phyloP scores from a whole-genome alignment of 148 eudicot genomes.

The Rhododendron henanense region DNA sequence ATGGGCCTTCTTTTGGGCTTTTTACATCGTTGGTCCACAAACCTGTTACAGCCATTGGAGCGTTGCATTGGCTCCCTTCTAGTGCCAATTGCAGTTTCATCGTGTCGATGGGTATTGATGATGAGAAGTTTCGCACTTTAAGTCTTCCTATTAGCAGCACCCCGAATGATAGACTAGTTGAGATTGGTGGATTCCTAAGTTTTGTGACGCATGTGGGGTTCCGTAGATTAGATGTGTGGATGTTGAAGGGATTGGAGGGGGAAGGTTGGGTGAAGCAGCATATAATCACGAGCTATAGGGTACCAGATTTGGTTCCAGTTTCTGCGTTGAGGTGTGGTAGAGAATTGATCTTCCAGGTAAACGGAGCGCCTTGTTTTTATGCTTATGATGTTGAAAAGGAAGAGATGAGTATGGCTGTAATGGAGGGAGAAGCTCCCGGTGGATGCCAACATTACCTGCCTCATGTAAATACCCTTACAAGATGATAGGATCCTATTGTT shows the following conservation, averaged over 20 bases:
- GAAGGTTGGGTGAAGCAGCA: constrained; percentile 33
- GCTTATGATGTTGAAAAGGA: constrained; percentile 27
- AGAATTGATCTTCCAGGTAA: constrained; percentile 21
- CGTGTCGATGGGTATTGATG: constrained; percentile 27
- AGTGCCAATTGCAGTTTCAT: not conserved
- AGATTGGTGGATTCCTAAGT: constrained; percentile 36
- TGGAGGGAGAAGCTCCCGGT: not conserved
- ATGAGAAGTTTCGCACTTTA: constrained; percentile 25
- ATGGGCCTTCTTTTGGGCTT: constrained; percentile 26
- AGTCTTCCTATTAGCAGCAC: constrained; percentile 24
- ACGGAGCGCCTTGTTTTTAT: constrained; percentile 8
- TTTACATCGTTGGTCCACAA: not conserved
- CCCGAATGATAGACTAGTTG: constrained; percentile 19
- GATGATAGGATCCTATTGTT: constrained; percentile 7
- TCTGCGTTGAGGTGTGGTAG: not conserved
- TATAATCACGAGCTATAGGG: constrained; percentile 14
- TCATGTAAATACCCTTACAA: constrained; percentile 29
- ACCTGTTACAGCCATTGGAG: constrained; percentile 30
- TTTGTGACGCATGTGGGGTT: constrained; percentile 20
- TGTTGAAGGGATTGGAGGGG: constrained; percentile 22
- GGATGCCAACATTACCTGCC: constrained; percentile 12
- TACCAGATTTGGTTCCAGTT: not conserved
- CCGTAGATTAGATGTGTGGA: constrained; percentile 32
- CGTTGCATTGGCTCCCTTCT: constrained; percentile 35
- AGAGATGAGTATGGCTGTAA: constrained; percentile 21